These are phyloP conservation scores for Lachnellula willkommii DNA, from an alignment of 2,329 filamentous ascomycete species.

Conservation along the genomic window DNA sequence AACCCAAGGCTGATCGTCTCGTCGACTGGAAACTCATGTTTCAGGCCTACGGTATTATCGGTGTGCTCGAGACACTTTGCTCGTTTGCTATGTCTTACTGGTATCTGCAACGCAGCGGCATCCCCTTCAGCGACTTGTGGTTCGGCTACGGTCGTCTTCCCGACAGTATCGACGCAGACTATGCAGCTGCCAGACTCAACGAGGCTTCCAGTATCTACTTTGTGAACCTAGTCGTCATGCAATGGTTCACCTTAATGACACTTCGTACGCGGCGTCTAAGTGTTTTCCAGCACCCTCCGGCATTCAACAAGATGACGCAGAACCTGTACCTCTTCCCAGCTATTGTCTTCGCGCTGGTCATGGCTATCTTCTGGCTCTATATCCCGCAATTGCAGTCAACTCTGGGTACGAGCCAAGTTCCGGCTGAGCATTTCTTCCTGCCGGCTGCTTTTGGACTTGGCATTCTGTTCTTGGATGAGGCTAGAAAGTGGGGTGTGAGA, in stretches of 20 bases:
- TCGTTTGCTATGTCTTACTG: slow-evolving; percentile 63
- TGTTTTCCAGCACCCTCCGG: slow-evolving; percentile 67
- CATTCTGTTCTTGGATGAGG: slow-evolving; percentile 61
- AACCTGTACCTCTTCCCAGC: slow-evolving; percentile 67
- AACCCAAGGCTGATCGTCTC: slow-evolving; percentile 63
- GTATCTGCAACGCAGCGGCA: slow-evolving; percentile 57
- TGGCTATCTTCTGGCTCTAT: slow-evolving; percentile 68
- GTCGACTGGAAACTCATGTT: slow-evolving; percentile 69
- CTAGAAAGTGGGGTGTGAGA: slow-evolving; percentile 57
- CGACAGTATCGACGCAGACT: slow-evolving; percentile 42
- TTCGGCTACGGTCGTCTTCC: slow-evolving; percentile 57
- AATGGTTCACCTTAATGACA: slow-evolving; percentile 71
- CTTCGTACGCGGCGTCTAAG: slow-evolving; percentile 59
- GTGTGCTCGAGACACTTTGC: slow-evolving; percentile 54
- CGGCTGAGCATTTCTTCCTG: slow-evolving; percentile 71
- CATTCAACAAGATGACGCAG: slow-evolving; percentile 58
- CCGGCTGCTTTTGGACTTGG: slow-evolving; percentile 66
- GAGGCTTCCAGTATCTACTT: slow-evolving; percentile 59
- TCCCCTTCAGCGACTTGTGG: slow-evolving; percentile 61
- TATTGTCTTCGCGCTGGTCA: slow-evolving; percentile 61
- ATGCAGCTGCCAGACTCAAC: slow-evolving; percentile 47
- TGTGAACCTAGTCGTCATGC: slow-evolving; percentile 73
- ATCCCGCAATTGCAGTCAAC: slow-evolving; percentile 58
- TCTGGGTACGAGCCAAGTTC: slow-evolving; percentile 57
- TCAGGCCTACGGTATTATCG: slow-evolving; percentile 68